Conservation (phyloP, 2,329 filamentous ascomycete species). For the Apiospora marii region DNA sequence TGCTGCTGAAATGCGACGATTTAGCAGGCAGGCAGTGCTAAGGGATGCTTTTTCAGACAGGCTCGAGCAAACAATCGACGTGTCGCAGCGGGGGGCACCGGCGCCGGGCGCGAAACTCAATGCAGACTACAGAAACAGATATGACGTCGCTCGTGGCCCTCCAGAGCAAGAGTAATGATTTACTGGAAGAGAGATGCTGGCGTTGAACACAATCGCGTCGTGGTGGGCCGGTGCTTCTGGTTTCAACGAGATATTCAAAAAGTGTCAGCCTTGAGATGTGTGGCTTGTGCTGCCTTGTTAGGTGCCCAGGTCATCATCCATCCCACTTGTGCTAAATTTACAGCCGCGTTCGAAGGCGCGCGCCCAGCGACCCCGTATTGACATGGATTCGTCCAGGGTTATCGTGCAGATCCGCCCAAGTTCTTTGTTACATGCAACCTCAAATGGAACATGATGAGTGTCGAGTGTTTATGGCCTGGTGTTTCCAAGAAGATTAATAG, state of each 20-base stretch:
- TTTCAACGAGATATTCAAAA: constrained; percentile 20
- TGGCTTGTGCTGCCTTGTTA: constrained; percentile 14
- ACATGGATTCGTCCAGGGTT: constrained; percentile 7
- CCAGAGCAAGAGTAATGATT: background rate
- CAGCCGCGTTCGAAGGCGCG: constrained; percentile 13
- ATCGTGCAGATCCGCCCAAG: background rate
- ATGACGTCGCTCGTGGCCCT: constrained; percentile 3
- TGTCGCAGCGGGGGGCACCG: background rate
- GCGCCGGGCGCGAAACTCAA: background rate
- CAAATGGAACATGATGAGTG: constrained; percentile 19
- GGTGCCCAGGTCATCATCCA: constrained; percentile 2
- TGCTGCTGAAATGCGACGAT: background rate
- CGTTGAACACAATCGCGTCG: constrained; percentile 12
- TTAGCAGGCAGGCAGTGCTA: background rate
- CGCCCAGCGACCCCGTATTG: constrained; percentile 10
- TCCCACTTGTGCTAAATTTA: constrained; percentile 19
- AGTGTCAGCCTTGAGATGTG: constrained; percentile 21
- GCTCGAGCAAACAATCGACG: constrained; percentile 1
- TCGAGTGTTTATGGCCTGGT: constrained; percentile 17
- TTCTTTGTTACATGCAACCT: constrained; percentile 15
- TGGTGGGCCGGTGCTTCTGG: constrained; percentile 15
- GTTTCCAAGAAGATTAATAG: constrained; percentile 5
- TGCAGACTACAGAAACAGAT: constrained; percentile 2
- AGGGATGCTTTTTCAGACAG: constrained; percentile 10
- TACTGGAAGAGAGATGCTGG: constrained; percentile 5